Percentiles rank a stretch among this genome's conserved stretches.
phyloP scores from a whole-genome alignment of 352 stramenopile genomes.

The Phytopythium delawarense region DNA sequence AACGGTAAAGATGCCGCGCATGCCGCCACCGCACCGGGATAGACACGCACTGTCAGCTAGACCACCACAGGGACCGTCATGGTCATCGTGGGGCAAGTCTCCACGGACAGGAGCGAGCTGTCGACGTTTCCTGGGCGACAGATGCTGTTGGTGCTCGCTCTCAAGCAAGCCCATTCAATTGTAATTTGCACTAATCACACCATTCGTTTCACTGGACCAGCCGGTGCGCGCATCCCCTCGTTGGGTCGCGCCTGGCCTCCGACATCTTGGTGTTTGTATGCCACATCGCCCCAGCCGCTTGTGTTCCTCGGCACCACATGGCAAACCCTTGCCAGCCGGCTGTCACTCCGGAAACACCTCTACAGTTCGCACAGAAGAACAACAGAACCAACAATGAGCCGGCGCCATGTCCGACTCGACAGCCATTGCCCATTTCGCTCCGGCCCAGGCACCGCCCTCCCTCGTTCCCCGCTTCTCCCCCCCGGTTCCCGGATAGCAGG shows the following conservation, averaged over 20 bases:
- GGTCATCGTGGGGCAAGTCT: too few species aligned
- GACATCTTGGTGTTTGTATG: neutral
- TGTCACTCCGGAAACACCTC: neutral
- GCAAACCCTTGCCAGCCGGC: neutral
- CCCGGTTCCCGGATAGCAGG: neutral
- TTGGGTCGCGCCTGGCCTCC: neutral
- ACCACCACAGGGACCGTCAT: too few species aligned
- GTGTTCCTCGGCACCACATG: conserved; percentile 1
- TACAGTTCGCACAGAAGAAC: neutral
- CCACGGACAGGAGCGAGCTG: too few species aligned
- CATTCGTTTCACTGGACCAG: neutral
- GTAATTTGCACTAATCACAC: too few species aligned
- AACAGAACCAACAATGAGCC: neutral
- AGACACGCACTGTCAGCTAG: neutral
- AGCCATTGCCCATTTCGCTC: conserved; percentile 8
- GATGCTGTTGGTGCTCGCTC: too few species aligned
- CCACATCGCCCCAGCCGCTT: neutral
- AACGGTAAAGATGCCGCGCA: neutral
- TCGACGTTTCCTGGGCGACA: too few species aligned
- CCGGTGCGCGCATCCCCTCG: conserved; percentile 1
- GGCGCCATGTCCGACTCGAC: neutral
- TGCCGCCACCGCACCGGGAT: neutral
- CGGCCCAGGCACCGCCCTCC: neutral
- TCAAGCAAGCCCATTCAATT: too few species aligned
- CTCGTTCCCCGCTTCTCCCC: neutral